Evolutionary conservation across 805 yeast genomes (phyloP), one percentile per base, ranked within the genome.

Genomic region (Metschnikowia borealis): DNA sequence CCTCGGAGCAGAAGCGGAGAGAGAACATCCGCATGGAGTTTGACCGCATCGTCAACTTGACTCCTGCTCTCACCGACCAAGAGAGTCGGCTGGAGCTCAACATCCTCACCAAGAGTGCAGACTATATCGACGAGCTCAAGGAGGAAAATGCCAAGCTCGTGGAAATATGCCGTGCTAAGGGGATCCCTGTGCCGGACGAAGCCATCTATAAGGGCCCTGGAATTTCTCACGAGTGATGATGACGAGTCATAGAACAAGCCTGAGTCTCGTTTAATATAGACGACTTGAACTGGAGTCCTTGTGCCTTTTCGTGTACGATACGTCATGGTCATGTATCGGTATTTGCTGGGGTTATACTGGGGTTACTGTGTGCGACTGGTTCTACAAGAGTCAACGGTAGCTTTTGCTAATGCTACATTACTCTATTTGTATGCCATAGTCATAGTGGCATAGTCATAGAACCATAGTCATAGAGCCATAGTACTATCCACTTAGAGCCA

Each of bases 1-100:
- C 87, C 5, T 84, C 91, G 0, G 98, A 91, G 63, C 91, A 89
- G 64, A 87, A 86, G 61, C 75, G 98, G 59, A 74, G 98, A 54
- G 89, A 84, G 56, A 89, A 91, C 38, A 89, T 92, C 20, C 73
- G 97, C 41, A 79, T 83, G 8, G 91, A 89, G 8, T 91, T 89
- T 61, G 95, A 87, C 59, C 79, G 78, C 49, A 73, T 91, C 20
- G 91, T 90, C 0, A 73, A 77, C 1, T 65, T 88, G 7, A 89
- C 94, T 0, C 97, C 97, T 0, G 82, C 79, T 7, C 70, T 91
- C 39, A 73, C 79, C 1, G 74, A 76, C n/a, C 71, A 74, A 21
- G 96, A 92, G 58, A 82, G 85, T 48, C 71, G 97, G 39, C 85
- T 96, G 0, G 98, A 91, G 61, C 76, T 88, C 33, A 75, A 82